Evolutionary conservation across 1,284 basidiomycete genomes (phyloP).

Genomic region (Boletellus deceptivus): DNA sequence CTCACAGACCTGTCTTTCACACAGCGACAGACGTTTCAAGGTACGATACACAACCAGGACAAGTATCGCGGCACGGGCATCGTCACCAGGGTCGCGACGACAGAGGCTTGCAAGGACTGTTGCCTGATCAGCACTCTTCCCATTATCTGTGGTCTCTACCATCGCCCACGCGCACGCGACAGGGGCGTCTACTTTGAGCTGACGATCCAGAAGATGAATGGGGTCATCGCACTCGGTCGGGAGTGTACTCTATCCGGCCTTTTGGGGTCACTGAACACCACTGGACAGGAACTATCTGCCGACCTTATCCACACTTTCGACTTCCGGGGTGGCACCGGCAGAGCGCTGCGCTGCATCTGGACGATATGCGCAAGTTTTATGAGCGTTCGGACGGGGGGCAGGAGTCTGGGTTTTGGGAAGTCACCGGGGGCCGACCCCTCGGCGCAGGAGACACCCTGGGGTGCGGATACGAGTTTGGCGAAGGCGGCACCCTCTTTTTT

Average conservation of each 20-base stretch:
- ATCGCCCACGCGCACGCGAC: constrained; percentile 41
- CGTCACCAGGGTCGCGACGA: constrained; percentile 40
- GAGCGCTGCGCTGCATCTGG: constrained; percentile 64
- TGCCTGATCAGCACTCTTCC: constrained; percentile 63
- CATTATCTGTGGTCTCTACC: constrained; percentile 58
- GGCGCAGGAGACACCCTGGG: constrained; percentile 53
- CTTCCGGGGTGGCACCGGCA: constrained; percentile 72
- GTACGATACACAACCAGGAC: constrained; percentile 34
- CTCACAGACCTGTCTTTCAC: constrained; percentile 7
- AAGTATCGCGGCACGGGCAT: constrained; percentile 29
- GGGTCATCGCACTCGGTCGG: constrained; percentile 57
- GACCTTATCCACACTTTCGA: constrained; percentile 61
- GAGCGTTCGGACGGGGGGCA: constrained; percentile 64
- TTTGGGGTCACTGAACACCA: constrained; percentile 6
- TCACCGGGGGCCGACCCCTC: constrained; percentile 7
- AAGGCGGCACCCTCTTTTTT: constrained; percentile 53
- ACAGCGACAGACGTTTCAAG: constrained; percentile 8
- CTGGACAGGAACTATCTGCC: constrained; percentile 56
- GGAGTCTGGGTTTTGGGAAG: constrained; percentile 43
- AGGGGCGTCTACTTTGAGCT: constrained; percentile 65
- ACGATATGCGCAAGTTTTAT: constrained; percentile 71
- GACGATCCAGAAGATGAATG: constrained; percentile 51
- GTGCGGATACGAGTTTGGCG: constrained; percentile 58
- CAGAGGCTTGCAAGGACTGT: constrained; percentile 43
- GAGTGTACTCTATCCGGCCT: no score